These are phyloP conservation scores for Canna indica DNA, from an alignment of 176 grass and related monocot genomes.

Conservation along the genomic window DNA sequence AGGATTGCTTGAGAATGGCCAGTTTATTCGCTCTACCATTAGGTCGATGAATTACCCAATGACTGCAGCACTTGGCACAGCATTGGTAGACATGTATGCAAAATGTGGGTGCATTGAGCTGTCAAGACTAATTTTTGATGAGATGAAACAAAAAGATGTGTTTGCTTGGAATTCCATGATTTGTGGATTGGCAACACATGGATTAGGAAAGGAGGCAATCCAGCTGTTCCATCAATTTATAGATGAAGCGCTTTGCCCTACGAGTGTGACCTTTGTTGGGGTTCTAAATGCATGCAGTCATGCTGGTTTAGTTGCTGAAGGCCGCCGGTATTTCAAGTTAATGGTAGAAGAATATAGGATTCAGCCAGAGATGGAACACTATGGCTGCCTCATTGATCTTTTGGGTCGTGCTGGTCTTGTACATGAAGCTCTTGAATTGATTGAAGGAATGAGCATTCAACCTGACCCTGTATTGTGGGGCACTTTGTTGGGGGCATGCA, in stretches of 20 bases:
- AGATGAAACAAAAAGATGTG: constrained; percentile 33
- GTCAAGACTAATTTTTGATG: constrained; percentile 38
- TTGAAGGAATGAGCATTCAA: constrained; percentile 41
- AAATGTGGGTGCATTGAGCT: constrained; percentile 41
- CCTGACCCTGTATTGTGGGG: constrained; percentile 64
- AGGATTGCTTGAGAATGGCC: constrained; percentile 50
- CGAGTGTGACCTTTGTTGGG: constrained; percentile 59
- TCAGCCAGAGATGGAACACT: constrained; percentile 61
- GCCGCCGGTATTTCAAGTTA: constrained; percentile 32
- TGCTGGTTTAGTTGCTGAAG: constrained; percentile 42
- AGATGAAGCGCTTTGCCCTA: constrained; percentile 27
- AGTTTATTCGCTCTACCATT: constrained; percentile 36
- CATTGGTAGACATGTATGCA: constrained; percentile 61
- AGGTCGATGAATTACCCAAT: constrained; percentile 1
- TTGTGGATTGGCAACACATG: constrained; percentile 52
- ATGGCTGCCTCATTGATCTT: constrained; percentile 66
- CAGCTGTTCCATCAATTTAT: constrained; percentile 46
- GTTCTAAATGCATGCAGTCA: constrained; percentile 62
- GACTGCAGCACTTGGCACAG: constrained; percentile 29
- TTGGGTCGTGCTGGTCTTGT: constrained; percentile 48
- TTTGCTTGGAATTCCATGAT: constrained; percentile 69
- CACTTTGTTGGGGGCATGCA: constrained; percentile 52
- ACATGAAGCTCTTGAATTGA: constrained; percentile 46
- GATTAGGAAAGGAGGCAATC: constrained; percentile 35
- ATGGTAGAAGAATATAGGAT: constrained; percentile 47